Percentiles rank a stretch among this genome's conserved stretches.
phyloP scores from a whole-genome alignment of 2,329 filamentous ascomycete species.

The Pyrenochaeta sp. region DNA sequence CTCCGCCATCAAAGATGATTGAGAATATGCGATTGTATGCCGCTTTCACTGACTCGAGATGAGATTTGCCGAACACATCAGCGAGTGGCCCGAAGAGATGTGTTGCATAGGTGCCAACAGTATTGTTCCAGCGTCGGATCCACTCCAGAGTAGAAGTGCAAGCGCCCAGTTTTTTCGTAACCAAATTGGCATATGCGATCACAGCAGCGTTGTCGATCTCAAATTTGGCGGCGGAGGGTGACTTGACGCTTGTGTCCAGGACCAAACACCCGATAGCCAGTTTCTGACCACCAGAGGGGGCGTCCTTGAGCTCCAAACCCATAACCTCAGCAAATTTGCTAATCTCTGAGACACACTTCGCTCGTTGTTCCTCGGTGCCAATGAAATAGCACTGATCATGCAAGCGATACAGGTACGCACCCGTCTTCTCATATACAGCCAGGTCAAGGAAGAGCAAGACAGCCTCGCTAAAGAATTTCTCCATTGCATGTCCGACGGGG shows the following conservation, averaged over 20 bases:
- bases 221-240: neutral
- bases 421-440: constrained; percentile 24
- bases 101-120: constrained; percentile 30
- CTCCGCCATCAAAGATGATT: constrained; percentile 26
- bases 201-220: constrained; percentile 23
- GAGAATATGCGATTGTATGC: constrained; percentile 32
- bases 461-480: constrained; percentile 35
- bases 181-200: constrained; percentile 18
- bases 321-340: constrained; percentile 22
- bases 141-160: constrained; percentile 33
- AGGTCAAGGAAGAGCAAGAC: constrained; percentile 39
- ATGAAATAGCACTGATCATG: constrained; percentile 33
- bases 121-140: constrained; percentile 38
- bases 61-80: constrained; percentile 32
- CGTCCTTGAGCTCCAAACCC: constrained; percentile 17
- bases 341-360: constrained; percentile 9
- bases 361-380: constrained; percentile 22
- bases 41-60: constrained; percentile 29
- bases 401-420: constrained; percentile 29
- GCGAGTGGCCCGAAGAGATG: constrained; percentile 38
- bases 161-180: constrained; percentile 29
- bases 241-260: neutral
- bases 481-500: constrained; percentile 28
- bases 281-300: neutral
- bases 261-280: constrained; percentile 24